These are phyloP conservation scores for Trypanosoma platydactyli DNA, from an alignment of 208 protist genomes.

Conservation along the genomic window DNA sequence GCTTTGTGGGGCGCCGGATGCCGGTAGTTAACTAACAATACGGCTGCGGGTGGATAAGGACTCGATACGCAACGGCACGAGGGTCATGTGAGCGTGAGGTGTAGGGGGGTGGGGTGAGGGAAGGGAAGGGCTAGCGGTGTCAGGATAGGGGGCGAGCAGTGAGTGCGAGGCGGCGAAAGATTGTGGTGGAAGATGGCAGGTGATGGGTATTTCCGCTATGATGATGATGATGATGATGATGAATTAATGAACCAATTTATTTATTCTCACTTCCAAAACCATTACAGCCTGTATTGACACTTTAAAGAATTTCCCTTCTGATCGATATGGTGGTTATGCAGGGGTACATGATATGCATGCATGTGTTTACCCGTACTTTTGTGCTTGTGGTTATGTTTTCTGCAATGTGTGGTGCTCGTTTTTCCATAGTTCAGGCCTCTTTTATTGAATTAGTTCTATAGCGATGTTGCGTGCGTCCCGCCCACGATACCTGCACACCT, in stretches of 20 bases:
- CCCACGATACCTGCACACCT: slow-evolving; percentile 40
- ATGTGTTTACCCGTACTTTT: slow-evolving; percentile 5
- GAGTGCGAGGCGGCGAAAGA: too few species aligned
- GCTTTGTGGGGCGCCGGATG: slow-evolving; percentile 35
- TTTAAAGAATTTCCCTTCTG: too few species aligned
- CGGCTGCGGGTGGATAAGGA: too few species aligned
- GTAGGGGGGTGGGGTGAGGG: background rate
- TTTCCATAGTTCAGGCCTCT: slow-evolving; percentile 6
- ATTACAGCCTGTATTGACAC: too few species aligned
- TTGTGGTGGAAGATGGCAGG: too few species aligned
- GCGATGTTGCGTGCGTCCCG: slow-evolving; percentile 44
- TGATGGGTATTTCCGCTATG: background rate
- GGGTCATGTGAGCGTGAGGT: background rate
- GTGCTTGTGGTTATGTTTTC: too few species aligned
- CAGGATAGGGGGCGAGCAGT: too few species aligned
- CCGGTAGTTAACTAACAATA: background rate
- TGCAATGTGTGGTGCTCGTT: slow-evolving; percentile 8
- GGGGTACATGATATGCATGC: too few species aligned
- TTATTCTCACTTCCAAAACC: too few species aligned
- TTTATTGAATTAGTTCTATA: background rate
- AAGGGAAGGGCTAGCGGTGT: background rate
- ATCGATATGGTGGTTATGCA: too few species aligned
- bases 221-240: background rate
- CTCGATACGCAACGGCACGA: background rate
- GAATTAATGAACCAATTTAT: background rate